These are phyloP conservation scores for Angomonas ambiguus DNA, from an alignment of 208 protist species.

Conservation along the genomic window DNA sequence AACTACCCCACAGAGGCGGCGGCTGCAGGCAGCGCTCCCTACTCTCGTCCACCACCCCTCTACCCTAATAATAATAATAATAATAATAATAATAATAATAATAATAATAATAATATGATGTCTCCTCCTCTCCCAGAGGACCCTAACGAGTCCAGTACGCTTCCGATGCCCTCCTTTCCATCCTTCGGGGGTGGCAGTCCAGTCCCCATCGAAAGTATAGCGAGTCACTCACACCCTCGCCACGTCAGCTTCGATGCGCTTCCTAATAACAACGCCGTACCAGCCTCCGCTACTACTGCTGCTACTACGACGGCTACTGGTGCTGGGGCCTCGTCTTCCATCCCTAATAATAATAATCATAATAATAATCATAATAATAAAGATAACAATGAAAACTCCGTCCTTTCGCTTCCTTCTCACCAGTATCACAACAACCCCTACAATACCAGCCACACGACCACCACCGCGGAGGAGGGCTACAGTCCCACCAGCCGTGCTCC, in stretches of 20 bases:
- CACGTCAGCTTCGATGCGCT: constrained; percentile 3
- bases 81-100: constrained; percentile 10
- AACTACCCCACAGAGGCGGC: no score
- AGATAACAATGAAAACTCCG: background rate
- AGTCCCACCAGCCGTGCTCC: background rate
- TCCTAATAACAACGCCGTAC: no score
- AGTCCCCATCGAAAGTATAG: constrained; percentile 1
- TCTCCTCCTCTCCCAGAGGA: no score
- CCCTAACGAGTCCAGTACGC: background rate
- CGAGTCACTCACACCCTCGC: background rate
- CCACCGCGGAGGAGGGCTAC: background rate
- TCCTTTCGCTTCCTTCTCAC: no score
- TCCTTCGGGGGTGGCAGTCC: background rate
- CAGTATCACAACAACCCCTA: no score
- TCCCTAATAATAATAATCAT: background rate
- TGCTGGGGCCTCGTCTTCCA: background rate
- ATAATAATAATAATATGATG: constrained; percentile 12
- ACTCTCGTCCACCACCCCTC: background rate
- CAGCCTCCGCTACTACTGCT: background rate
- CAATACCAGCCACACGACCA: no score
- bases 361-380: constrained; percentile 6
- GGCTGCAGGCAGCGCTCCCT: no score
- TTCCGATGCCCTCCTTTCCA: background rate
- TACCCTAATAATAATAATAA: constrained; percentile 1
- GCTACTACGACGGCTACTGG: background rate